A percentile compares a stretch with the other conserved stretches of the same genome.
These are phyloP conservation scores for Solanum chmielewskii DNA, from an alignment of 257 asterid species.

Conservation along the genomic window DNA sequence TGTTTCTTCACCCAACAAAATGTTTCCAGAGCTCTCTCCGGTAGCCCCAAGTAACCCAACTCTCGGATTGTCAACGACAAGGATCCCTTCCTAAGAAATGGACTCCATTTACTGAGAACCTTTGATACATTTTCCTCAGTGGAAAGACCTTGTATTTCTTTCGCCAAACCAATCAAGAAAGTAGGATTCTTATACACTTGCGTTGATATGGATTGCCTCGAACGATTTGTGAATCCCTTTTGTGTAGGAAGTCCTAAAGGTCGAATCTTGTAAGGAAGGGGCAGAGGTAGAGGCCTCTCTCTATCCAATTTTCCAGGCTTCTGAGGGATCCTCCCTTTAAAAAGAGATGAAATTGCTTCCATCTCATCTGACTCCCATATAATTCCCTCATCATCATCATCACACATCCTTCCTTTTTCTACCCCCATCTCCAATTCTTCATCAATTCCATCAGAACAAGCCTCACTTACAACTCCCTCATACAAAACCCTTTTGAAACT, in stretches of 20 bases:
- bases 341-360: constrained; percentile 80
- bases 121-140: constrained; percentile 38
- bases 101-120: constrained; percentile 49
- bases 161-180: constrained; percentile 73
- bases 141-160: constrained; percentile 51
- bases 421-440: background rate
- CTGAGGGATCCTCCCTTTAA: constrained; percentile 66
- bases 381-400: constrained; percentile 14
- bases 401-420: background rate
- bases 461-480: constrained; percentile 10
- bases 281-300: constrained; percentile 57
- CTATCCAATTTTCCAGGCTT: constrained; percentile 60
- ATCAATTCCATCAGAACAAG: background rate
- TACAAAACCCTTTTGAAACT: background rate
- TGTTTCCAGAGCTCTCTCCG: constrained; percentile 56
- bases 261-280: constrained; percentile 56
- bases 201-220: constrained; percentile 38
- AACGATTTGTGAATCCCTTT: constrained; percentile 29
- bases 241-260: constrained; percentile 61
- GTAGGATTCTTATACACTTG: constrained; percentile 65
- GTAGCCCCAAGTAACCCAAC: constrained; percentile 68
- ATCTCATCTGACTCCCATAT: constrained; percentile 67
- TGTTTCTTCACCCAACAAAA: constrained; percentile 68
- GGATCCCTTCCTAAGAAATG: constrained; percentile 70
- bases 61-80: constrained; percentile 64